These are phyloP conservation scores for Penicillium sp. DNA, from an alignment of 2,329 filamentous ascomycete genomes.

Conservation along the genomic window DNA sequence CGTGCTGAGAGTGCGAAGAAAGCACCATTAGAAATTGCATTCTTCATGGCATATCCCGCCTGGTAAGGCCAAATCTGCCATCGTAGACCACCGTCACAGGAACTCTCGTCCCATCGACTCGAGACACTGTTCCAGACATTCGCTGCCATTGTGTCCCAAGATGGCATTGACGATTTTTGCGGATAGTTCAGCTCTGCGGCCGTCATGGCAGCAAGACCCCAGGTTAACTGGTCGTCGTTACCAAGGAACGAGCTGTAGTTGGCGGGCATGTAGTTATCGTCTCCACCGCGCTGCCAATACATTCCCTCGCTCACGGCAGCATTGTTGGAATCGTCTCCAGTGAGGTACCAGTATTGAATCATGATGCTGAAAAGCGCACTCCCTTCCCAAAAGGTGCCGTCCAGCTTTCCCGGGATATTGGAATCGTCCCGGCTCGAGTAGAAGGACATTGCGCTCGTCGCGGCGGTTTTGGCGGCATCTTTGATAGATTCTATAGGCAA, in stretches of 20 bases:
- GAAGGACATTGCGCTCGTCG: slow-evolving; percentile 50
- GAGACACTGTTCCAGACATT: slow-evolving; percentile 17
- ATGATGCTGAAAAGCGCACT: slow-evolving; percentile 69
- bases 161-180: slow-evolving; percentile 2
- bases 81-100: slow-evolving; percentile 17
- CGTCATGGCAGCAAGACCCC: slow-evolving; percentile 21
- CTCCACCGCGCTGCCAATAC: slow-evolving; percentile 70
- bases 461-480: slow-evolving; percentile 43
- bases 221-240: slow-evolving; percentile 21
- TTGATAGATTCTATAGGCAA: slow-evolving; percentile 41
- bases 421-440: slow-evolving; percentile 53
- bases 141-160: slow-evolving; percentile 15
- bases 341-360: slow-evolving; percentile 82
- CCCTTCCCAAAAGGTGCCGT: slow-evolving; percentile 66
- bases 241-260: slow-evolving; percentile 38
- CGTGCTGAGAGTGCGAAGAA: slow-evolving; percentile 19
- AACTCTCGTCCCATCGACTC: slow-evolving; percentile 14
- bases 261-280: slow-evolving; percentile 75
- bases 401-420: slow-evolving; percentile 51
- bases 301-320: slow-evolving; percentile 68
- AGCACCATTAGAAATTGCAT: slow-evolving; percentile 17
- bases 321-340: slow-evolving; percentile 72
- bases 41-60: slow-evolving; percentile 15
- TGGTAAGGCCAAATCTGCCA: slow-evolving; percentile 19
- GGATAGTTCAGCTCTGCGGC: slow-evolving; percentile 13